Evolutionary conservation across 2,329 filamentous ascomycete genomes (phyloP).

Genomic region (Tolypocladium album): DNA sequence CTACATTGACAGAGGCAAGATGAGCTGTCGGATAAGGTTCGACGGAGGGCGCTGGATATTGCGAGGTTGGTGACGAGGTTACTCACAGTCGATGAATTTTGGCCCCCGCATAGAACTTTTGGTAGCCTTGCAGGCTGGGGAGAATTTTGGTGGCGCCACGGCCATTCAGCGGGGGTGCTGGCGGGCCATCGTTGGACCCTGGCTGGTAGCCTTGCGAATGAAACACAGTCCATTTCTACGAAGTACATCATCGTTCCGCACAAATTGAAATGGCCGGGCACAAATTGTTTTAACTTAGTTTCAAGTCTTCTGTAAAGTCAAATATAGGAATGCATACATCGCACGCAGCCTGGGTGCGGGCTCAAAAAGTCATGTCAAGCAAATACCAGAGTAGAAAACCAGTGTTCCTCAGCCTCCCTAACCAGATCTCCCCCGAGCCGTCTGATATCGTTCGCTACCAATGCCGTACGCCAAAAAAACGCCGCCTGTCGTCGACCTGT

Average conservation of each 20-base stretch:
- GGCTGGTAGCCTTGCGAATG: background rate
- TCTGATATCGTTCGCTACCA: conserved; percentile 1
- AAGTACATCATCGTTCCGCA: background rate
- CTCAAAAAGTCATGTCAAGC: background rate
- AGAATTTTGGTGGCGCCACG: background rate
- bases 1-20: background rate
- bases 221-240: background rate
- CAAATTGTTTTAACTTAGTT: background rate
- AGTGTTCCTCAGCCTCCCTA: background rate
- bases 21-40: background rate
- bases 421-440: background rate
- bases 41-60: background rate
- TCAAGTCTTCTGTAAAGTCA: background rate
- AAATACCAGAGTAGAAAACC: background rate
- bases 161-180: background rate
- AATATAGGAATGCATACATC: background rate
- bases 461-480: conserved; percentile 10
- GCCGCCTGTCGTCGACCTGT: conserved; percentile 3
- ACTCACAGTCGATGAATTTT: background rate
- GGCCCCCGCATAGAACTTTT: background rate
- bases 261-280: background rate
- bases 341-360: background rate
- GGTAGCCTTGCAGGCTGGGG: background rate
- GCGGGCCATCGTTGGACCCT: background rate
- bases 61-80: conserved; percentile 1